Evolutionary conservation across 164 flowering plant species (phyloP).

Genomic region (Dillenia turbinata): DNA sequence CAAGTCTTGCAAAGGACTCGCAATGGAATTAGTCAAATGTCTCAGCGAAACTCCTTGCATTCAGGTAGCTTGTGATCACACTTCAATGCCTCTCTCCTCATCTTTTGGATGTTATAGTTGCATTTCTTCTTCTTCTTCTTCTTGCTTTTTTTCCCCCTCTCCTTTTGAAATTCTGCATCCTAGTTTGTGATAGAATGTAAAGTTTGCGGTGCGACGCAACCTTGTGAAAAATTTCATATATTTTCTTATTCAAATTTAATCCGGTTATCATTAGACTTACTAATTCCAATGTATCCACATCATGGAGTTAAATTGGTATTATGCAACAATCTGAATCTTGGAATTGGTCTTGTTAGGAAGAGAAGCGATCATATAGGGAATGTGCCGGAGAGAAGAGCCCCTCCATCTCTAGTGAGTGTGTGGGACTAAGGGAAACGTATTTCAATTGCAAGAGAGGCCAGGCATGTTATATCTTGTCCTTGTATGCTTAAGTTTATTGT

Average conservation of each 20-base stretch:
- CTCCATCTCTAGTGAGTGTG: constrained; percentile 69
- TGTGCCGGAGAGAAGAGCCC: constrained; percentile 86
- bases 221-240: too few species aligned
- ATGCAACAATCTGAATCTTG: too few species aligned
- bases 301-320: too few species aligned
- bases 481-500: too few species aligned
- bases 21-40: constrained; percentile 82
- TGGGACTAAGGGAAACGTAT: constrained; percentile 87
- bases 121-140: too few species aligned
- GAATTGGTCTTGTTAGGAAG: constrained; percentile 36
- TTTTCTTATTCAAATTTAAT: background rate
- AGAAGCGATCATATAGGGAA: constrained; percentile 67
- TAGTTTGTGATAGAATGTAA: background rate
- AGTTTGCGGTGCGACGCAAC: too few species aligned
- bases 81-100: background rate
- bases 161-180: background rate
- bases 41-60: constrained; percentile 79
- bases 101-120: too few species aligned
- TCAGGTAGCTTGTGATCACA: constrained; percentile 34
- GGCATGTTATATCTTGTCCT: constrained; percentile 26
- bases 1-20: constrained; percentile 90
- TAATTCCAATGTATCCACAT: too few species aligned
- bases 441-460: constrained; percentile 99
- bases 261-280: background rate
- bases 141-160: background rate